Evolutionary conservation across 2,329 filamentous ascomycete species (phyloP), one percentile per base, ranked within the genome.

Genomic region (Venturia asperata): DNA sequence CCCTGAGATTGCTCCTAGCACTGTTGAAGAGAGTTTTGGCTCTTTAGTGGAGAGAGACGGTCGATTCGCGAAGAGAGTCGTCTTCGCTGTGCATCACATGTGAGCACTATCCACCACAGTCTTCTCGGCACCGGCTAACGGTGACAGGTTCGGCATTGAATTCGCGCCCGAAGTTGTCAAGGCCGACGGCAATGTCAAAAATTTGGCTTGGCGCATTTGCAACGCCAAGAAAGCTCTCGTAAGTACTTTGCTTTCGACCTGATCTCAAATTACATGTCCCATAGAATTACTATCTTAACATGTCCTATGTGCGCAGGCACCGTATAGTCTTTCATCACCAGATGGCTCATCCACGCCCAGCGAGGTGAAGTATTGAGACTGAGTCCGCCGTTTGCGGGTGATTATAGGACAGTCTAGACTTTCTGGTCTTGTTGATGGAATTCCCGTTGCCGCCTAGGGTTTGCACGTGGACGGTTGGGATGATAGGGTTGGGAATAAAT

Each of bases 161-260:
- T 92, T 99, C 73, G 91, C 94, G 1, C 88, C 92, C 0, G 91
- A 91, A 56, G 93, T 97, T 0, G 94, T 99, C 41, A 86, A 90
- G 63, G 92, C 92, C 0, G 94, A 99, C 77, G 91, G 94, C 6
- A 95, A 88, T 70, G 90, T 97, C 67, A 86, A 84, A 72, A 96
- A 96, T 73, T 79, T 99, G 68, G 92, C 92, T 6, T 97, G 93
- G 92, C 85, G 94, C 72, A 90, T 99, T 68, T 94, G 89, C 75
- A 96, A 96, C 74, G 94, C 94, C 43, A 97, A 97, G 81, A 91
- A 92, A 77, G 94, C 96, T 69, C 77, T 97, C 78, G 91, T 95
- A 80, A 79, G 89, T 83, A 17, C 37, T 62, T 17, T 52, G 10
- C 27, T 21, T 13, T 17, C 7, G 5, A 2, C n/a, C 21, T 15